Conservation (phyloP, 1,139 yeast genomes). For the Entelexis paramagnoliae region DNA sequence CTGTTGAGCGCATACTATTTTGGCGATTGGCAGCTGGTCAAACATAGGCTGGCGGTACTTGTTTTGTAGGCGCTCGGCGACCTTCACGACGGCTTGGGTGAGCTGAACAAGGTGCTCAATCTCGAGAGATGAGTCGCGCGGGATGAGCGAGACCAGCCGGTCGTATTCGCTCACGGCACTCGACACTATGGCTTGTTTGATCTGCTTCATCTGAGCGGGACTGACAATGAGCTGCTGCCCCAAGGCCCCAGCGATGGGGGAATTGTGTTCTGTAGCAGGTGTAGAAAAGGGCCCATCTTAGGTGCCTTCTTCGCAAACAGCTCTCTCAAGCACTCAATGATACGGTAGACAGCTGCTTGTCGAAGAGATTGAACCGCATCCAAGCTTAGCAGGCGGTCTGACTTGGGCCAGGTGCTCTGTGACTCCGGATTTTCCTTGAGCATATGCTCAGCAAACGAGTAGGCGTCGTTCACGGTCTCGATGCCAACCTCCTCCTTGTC, state of each 20-base stretch:
- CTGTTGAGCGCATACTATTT: conserved; percentile 46
- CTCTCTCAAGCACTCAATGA: conserved; percentile 39
- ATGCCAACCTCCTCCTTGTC: not conserved
- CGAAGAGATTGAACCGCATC: conserved; percentile 31
- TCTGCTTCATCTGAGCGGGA: conserved; percentile 40
- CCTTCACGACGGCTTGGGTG: conserved; percentile 45
- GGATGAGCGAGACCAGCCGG: conserved; percentile 46
- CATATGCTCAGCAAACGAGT: conserved; percentile 12
- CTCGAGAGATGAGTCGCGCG: conserved; percentile 52
- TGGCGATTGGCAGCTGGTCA: conserved; percentile 47
- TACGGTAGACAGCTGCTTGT: conserved; percentile 39
- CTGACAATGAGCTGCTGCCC: not conserved
- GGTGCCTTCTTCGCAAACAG: conserved; percentile 49
- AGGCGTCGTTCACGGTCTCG: conserved; percentile 12
- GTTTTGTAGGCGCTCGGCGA: conserved; percentile 47
- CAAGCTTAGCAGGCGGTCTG: conserved; percentile 11
- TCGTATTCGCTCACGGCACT: conserved; percentile 54
- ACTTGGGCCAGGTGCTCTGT: conserved; percentile 16
- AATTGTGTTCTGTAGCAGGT: conserved; percentile 34
- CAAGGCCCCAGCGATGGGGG: conserved; percentile 1
- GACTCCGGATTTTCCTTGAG: conserved; percentile 1
- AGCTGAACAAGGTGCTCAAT: conserved; percentile 51
- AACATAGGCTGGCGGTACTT: conserved; percentile 53
- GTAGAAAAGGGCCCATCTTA: conserved; percentile 48
- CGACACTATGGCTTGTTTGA: conserved; percentile 40